Percentiles rank a stretch among this genome's conserved stretches.
Conservation (phyloP, 2,329 filamentous ascomycete genomes). For the Trichophyton mentagrophytes region DNA sequence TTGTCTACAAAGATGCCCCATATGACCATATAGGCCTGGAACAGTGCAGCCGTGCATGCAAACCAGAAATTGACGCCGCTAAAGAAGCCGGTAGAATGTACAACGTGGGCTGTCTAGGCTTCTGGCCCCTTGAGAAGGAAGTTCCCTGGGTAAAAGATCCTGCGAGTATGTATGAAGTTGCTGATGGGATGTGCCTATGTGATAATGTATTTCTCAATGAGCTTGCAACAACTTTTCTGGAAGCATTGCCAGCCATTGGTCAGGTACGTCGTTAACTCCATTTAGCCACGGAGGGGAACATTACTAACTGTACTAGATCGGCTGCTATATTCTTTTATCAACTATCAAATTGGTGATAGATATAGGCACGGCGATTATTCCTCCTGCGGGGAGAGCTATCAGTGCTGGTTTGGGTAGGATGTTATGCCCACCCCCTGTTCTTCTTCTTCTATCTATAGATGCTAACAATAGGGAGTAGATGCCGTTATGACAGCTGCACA, state of each 20-base stretch:
- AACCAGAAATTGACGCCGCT: slow-evolving; percentile 4
- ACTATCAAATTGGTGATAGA: slow-evolving; percentile 4
- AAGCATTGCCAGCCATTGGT: background rate
- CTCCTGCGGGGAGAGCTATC: background rate
- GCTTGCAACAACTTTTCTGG: background rate
- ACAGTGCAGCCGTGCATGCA: background rate
- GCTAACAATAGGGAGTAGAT: no score
- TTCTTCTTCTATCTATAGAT: no score
- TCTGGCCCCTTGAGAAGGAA: background rate
- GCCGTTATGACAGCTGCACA: no score
- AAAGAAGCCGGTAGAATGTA: slow-evolving; percentile 5
- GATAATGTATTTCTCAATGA: background rate
- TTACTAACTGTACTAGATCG: slow-evolving; percentile 5
- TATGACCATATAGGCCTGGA: background rate
- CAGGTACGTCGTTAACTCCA: background rate
- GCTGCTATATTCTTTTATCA: slow-evolving; percentile 5
- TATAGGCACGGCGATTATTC: background rate
- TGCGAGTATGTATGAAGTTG: background rate
- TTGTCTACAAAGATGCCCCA: background rate
- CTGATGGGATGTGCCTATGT: background rate
- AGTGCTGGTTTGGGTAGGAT: background rate
- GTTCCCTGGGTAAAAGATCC: slow-evolving; percentile 1
- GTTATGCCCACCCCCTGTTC: no score
- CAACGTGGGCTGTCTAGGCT: slow-evolving; percentile 7
- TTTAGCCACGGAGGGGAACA: background rate